phyloP scores from a whole-genome alignment of 495 filamentous ascomycete genomes.

The Penicillium lividum region DNA sequence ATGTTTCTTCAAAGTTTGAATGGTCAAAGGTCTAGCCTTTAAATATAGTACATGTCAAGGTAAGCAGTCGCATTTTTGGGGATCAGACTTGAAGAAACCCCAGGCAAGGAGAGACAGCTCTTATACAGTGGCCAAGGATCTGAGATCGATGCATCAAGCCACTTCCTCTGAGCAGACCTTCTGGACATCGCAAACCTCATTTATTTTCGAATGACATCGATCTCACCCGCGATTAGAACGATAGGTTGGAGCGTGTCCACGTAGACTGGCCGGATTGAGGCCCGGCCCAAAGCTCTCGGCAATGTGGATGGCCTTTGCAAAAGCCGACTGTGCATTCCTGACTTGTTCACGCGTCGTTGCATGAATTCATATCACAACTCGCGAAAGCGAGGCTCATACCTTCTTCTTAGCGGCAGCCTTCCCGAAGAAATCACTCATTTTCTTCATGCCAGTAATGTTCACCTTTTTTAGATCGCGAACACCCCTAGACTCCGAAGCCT shows the following conservation, averaged over 20 bases:
- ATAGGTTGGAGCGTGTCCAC: neutral
- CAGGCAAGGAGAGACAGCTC: neutral
- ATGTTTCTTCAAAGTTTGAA: neutral
- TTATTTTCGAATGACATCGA: neutral
- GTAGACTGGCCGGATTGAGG: neutral
- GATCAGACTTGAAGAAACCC: neutral
- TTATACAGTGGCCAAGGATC: neutral
- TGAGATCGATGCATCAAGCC: neutral
- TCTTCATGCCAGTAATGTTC: conserved; percentile 90
- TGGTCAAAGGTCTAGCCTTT: neutral
- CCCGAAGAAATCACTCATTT: conserved; percentile 91
- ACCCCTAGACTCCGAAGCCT: conserved; percentile 68
- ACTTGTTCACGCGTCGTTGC: neutral
- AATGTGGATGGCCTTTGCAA: neutral
- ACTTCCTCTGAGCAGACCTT: neutral
- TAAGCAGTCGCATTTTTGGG: neutral
- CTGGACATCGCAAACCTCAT: neutral
- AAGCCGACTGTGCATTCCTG: neutral
- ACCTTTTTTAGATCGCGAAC: conserved; percentile 84
- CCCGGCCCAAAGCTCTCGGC: neutral
- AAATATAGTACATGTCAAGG: neutral
- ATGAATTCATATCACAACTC: neutral
- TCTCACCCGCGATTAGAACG: neutral
- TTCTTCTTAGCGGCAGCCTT: conserved; percentile 57
- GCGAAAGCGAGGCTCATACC: conserved; percentile 19